Evolutionary conservation across 371 early-diverging fungal genomes (phyloP).

Genomic region (Hamiltosporidium magnivora): DNA sequence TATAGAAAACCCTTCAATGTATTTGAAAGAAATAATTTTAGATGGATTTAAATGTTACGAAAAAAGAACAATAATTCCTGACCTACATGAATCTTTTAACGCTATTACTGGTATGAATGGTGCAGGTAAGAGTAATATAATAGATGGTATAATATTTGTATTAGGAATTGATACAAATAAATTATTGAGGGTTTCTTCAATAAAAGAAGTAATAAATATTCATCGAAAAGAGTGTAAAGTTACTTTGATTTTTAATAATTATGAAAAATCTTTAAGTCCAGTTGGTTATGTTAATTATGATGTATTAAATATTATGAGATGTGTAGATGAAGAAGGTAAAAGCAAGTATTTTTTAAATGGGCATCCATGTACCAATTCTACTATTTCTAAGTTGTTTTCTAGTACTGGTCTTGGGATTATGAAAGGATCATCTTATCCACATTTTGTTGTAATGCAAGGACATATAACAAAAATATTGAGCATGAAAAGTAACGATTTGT

Average conservation of each 20-base stretch:
- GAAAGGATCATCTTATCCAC: constrained; percentile 15
- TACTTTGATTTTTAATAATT: constrained; percentile 26
- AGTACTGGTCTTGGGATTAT: constrained; percentile 22
- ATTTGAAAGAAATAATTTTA: not conserved
- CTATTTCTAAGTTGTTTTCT: constrained; percentile 20
- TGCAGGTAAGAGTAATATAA: constrained; percentile 92
- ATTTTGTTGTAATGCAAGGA: constrained; percentile 72
- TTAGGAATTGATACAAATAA: constrained; percentile 69
- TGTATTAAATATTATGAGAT: constrained; percentile 14
- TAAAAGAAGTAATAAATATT: constrained; percentile 42
- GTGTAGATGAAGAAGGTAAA: constrained; percentile 24
- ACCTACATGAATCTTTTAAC: not conserved
- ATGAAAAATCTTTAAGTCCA: constrained; percentile 16
- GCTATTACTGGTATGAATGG: constrained; percentile 94
- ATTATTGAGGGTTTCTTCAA: constrained; percentile 15
- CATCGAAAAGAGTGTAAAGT: constrained; percentile 31
- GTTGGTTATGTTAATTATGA: constrained; percentile 24
- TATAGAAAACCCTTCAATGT: not conserved
- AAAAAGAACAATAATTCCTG: not conserved
- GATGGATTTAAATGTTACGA: not conserved
- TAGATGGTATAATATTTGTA: constrained; percentile 97
- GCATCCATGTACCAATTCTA: constrained; percentile 4
- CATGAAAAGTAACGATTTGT: constrained; percentile 86
- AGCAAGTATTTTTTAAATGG: constrained; percentile 30
- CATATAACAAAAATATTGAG: constrained; percentile 89